phyloP scores from a whole-genome alignment of 441 rosid species.

The Eutrema salsugineum region DNA sequence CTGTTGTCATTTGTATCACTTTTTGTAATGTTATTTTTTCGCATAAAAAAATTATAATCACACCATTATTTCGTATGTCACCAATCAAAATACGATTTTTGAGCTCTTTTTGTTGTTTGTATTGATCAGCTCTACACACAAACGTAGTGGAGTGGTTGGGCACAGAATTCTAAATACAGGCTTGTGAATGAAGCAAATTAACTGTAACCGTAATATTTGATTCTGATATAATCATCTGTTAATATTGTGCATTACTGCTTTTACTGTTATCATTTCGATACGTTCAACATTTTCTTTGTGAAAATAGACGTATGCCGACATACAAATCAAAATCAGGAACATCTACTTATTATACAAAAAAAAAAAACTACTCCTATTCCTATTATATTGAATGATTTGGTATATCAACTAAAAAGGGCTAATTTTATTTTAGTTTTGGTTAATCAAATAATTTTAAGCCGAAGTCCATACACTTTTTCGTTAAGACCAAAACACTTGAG shows the following conservation, averaged over 20 bases:
- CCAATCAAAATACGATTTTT: no score
- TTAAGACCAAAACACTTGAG: no score
- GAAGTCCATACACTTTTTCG: no score
- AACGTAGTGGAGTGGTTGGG: slow-evolving; percentile 28
- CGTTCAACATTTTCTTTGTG: not conserved
- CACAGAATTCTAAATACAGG: slow-evolving; percentile 11
- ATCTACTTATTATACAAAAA: not conserved
- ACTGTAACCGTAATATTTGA: not conserved
- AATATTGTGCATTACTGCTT: not conserved
- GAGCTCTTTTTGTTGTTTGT: not conserved
- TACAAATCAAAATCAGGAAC: not conserved
- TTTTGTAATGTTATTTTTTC: no score
- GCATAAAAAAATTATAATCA: no score
- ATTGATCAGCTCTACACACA: slow-evolving; percentile 17
- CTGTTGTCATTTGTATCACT: no score
- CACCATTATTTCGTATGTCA: no score
- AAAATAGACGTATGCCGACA: slow-evolving; percentile 8
- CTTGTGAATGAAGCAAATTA: slow-evolving; percentile 28
- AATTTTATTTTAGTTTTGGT: not conserved
- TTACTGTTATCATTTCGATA: not conserved
- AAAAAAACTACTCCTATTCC: no score
- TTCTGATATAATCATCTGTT: not conserved
- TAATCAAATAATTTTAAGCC: no score
- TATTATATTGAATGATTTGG: not conserved
- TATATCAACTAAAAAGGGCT: not conserved